Evolutionary conservation across 495 filamentous ascomycete genomes (phyloP), one percentile per base, ranked within the genome.

Genomic region (Hypoxylon fragiforme): DNA sequence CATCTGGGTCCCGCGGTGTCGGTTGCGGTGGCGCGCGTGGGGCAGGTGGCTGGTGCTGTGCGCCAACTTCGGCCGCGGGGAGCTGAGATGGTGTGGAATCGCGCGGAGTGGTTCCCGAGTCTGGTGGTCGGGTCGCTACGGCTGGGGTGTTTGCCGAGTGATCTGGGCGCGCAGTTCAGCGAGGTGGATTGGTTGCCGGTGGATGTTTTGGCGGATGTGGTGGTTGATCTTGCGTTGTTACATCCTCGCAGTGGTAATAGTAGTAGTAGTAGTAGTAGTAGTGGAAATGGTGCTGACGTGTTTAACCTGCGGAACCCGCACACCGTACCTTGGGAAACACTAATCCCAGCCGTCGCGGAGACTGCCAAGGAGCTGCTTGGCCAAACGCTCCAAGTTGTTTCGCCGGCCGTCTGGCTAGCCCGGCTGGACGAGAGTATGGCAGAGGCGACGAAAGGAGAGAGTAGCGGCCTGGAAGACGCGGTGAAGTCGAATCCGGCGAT

Each of bases 1-100:
- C 54, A 47, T 2, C 59, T 67, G 1, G 30, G 42, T 1, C 20
- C 63, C 4, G 54, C 50, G 2, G 57, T 62, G 15, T n/a, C n/a
- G n/a, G n/a, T n/a, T n/a, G 36, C 40, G 9, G 41, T 68, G 24
- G 54, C 64, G 14, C 54, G 65, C 8, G 56, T 68, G 0, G 65
- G 69, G 6, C 65, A 68, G 42, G 56, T 72, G 18, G 61, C 54
- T 26, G 67, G 65, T 22, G 38, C 44, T 2, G 63, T 35, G n/a
- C 48, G 39, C 2, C 18, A 20, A 3, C 7, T 4, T 13, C 47
- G 53, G 7, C 13, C n/a, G n/a, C n/a, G n/a, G n/a, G n/a, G n/a
- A n/a, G n/a, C n/a, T n/a, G n/a, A n/a, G n/a, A n/a, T n/a, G n/a
- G n/a, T 44, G 16, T 58, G 59, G 59, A 57, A 49, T 15, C 47